Base-by-base conservation (phyloP, 1,139 yeast species). In the Candida gigantensis region DNA sequence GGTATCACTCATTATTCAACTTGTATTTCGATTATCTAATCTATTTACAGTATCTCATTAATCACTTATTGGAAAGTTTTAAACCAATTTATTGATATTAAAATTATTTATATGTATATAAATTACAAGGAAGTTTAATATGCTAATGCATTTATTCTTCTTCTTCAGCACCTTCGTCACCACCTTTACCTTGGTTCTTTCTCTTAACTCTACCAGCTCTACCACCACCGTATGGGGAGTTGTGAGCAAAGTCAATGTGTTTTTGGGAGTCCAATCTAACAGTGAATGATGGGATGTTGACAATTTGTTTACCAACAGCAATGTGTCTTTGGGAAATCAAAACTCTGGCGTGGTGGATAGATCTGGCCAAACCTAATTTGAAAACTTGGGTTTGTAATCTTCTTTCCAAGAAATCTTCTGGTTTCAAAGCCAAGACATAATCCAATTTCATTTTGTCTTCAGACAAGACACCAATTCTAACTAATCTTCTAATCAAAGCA, bases 121-220 rank as follows among this genome's bases (percentile, higher is more conserved):
- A 30, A 27, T 23, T 30, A 26, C 30, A 32, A 19, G 29, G 21
- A 7, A 29, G 5, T 17, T 31, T 23, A 12, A 15, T 21, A 18
- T 30, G 28, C 31, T 11, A 34, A 30, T 18, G 36, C 33, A 35
- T 37, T 38, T 41, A 41, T 36, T 41, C 44, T 64, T 75, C 78
- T 50, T 81, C 94, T 50, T 68, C 76, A 59, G 76, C 94, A 55
- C 71, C 92, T 51, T 62, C 87, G 49, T 68, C 92, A 47, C 65
- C 79, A 57, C 68, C 81, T 71, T 79, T 82, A 68, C 75, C 82
- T 71, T 84, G 86, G 82, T 85, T 81, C 79, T 81, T 90, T 87
- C 98, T 89, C 84, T 94, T 94, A 65, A 88, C 96, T 83, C 98
- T 94, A 74, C 99, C 99, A 61, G 98, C 94, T 81, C 98, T 92